A percentile compares a stretch with the other conserved stretches of the same genome.
These are phyloP conservation scores for Serendipita vermifera DNA, from an alignment of 768 basidiomycete species.

Conservation along the genomic window DNA sequence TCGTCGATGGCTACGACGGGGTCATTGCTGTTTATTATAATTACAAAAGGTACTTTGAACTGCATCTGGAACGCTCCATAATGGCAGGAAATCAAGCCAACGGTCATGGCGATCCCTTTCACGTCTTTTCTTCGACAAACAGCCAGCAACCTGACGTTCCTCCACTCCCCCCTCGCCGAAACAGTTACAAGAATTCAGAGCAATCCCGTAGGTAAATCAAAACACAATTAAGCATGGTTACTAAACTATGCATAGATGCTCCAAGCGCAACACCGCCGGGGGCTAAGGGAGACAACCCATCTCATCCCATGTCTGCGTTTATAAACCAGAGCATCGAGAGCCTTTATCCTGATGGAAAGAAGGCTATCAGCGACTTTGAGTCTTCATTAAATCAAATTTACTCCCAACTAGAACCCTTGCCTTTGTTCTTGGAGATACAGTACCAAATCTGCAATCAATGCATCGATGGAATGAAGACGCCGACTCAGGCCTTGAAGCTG, in stretches of 20 bases:
- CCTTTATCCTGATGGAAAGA: not conserved
- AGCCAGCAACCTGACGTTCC: no score
- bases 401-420: not conserved
- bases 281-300: no score
- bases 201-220: no score
- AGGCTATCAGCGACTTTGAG: not conserved
- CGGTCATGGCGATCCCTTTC: no score
- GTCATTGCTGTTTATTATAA: not conserved
- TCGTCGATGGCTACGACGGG: not conserved
- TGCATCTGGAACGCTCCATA: not conserved
- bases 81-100: no score
- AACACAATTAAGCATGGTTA: no score
- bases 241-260: no score
- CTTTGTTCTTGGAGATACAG: not conserved
- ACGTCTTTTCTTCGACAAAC: no score
- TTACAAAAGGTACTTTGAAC: not conserved
- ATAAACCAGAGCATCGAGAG: not conserved
- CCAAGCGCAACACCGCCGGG: no score
- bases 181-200: no score
- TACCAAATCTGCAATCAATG: not conserved
- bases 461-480: not conserved
- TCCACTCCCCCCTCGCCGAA: no score
- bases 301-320: no score
- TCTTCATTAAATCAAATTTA: not conserved
- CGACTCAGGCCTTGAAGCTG: not conserved